Conservation (phyloP, 179 eudicot species). For the Amaranthus tricolor region DNA sequence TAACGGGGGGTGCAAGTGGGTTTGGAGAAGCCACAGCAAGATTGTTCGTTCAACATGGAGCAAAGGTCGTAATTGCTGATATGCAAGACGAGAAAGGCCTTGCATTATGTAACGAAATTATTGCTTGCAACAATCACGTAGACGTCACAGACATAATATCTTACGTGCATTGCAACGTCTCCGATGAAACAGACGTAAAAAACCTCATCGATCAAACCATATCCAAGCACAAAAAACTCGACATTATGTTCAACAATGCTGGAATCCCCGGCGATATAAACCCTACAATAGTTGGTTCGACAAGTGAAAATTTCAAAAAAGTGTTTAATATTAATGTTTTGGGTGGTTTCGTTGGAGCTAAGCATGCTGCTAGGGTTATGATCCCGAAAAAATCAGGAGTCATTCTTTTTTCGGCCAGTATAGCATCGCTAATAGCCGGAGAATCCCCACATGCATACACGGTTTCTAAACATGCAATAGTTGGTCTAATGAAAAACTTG, state of each 20-base stretch:
- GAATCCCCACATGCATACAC: slow-evolving; percentile 34
- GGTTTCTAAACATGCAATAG: slow-evolving; percentile 35
- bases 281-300: slow-evolving; percentile 16
- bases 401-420: slow-evolving; percentile 36
- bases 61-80: slow-evolving; percentile 52
- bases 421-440: slow-evolving; percentile 23
- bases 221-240: slow-evolving; percentile 32
- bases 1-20: slow-evolving; percentile 78
- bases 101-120: slow-evolving; percentile 22
- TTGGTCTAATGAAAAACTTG: slow-evolving; percentile 39
- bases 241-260: slow-evolving; percentile 44
- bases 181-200: slow-evolving; percentile 25
- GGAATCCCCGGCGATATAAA: slow-evolving; percentile 26
- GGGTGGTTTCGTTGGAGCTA: slow-evolving; percentile 35
- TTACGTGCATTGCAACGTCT: slow-evolving; percentile 35
- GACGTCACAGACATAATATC: slow-evolving; percentile 9
- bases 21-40: slow-evolving; percentile 54
- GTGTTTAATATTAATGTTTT: slow-evolving; percentile 35
- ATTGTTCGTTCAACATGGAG: slow-evolving; percentile 48
- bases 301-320: slow-evolving; percentile 11
- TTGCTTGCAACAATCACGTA: slow-evolving; percentile 13
- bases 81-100: slow-evolving; percentile 47
- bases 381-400: slow-evolving; percentile 33
- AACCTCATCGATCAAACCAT: slow-evolving; percentile 26
- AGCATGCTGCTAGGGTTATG: slow-evolving; percentile 47